Evolutionary conservation across 73 alveolate species (phyloP).

Genomic region (Loxodes magnus): DNA sequence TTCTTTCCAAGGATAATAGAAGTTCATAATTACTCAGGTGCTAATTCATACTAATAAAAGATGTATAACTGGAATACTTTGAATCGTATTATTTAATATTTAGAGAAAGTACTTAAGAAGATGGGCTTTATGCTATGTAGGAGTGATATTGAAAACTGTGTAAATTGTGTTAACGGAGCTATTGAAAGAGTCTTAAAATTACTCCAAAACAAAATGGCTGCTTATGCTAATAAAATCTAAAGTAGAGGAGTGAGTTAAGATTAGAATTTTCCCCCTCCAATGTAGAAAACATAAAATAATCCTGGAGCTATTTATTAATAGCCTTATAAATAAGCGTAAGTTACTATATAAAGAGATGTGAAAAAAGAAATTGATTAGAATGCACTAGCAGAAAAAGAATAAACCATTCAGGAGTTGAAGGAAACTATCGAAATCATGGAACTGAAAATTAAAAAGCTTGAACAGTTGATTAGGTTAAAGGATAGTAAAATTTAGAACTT

Average conservation of each 20-base stretch:
- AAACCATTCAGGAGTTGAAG: slow-evolving; percentile 37
- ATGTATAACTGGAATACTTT: slow-evolving; percentile 34
- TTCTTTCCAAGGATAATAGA: slow-evolving; percentile 11
- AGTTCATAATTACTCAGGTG: slow-evolving; percentile 13
- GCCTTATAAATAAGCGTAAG: background rate
- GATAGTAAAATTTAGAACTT: slow-evolving; percentile 47
- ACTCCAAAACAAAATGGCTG: background rate
- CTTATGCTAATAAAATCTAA: background rate
- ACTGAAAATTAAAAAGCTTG: slow-evolving; percentile 51
- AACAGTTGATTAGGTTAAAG: slow-evolving; percentile 40
- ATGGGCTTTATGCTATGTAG: slow-evolving; percentile 5
- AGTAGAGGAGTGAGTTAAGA: background rate
- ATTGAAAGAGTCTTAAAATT: slow-evolving; percentile 19
- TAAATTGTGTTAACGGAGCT: slow-evolving; percentile 5
- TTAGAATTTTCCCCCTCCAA: background rate
- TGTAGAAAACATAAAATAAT: no score
- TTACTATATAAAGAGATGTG: no score
- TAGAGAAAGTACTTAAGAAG: slow-evolving; percentile 5
- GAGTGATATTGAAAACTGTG: slow-evolving; percentile 3
- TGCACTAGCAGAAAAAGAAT: slow-evolving; percentile 40
- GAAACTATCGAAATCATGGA: slow-evolving; percentile 61
- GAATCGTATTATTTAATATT: no score
- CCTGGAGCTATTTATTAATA: background rate
- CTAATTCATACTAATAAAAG: slow-evolving; percentile 4
- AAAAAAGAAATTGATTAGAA: no score